Percentiles rank a stretch among this genome's conserved stretches.
Conservation (phyloP, 2,329 filamentous ascomycete species). For the Phoma sp. region DNA sequence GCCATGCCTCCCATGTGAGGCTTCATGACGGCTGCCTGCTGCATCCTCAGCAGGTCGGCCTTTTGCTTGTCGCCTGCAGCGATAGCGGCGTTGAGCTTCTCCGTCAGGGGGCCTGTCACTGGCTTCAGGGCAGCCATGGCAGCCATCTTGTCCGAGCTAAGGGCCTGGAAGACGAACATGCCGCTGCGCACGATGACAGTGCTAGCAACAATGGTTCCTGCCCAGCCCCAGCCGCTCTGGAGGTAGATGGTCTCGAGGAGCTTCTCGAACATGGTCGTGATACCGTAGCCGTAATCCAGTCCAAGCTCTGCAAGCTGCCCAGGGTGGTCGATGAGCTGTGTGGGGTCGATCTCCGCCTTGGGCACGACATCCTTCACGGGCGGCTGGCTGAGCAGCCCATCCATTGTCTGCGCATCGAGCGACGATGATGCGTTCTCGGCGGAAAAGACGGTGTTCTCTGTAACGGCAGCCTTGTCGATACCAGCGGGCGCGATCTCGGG, state of each 20-base stretch:
- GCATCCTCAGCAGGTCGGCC: slow-evolving; percentile 49
- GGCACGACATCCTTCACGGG: slow-evolving; percentile 23
- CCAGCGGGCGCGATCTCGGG: slow-evolving; percentile 46
- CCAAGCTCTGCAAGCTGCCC: slow-evolving; percentile 85
- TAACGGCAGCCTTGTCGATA: slow-evolving; percentile 38
- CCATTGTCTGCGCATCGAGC: slow-evolving; percentile 24
- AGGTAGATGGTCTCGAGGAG: slow-evolving; percentile 83
- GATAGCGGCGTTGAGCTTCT: slow-evolving; percentile 58
- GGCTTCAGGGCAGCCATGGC: slow-evolving; percentile 67
- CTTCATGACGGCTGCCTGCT: slow-evolving; percentile 59
- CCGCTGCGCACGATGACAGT: slow-evolving; percentile 68
- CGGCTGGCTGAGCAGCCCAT: slow-evolving; percentile 27
- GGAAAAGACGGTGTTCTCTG: slow-evolving; percentile 25
- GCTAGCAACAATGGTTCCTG: slow-evolving; percentile 71
- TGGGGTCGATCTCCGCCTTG: slow-evolving; percentile 42
- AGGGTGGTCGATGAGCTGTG: slow-evolving; percentile 72
- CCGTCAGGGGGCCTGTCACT: slow-evolving; percentile 61
- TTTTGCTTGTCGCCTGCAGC: slow-evolving; percentile 53
- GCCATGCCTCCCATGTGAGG: slow-evolving; percentile 26
- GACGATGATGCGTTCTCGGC: slow-evolving; percentile 13
- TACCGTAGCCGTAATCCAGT: slow-evolving; percentile 85
- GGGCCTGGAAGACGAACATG: slow-evolving; percentile 67
- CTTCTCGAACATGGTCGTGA: slow-evolving; percentile 75
- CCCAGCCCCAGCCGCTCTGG: slow-evolving; percentile 78
- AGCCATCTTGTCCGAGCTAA: slow-evolving; percentile 66